phyloP scores from a whole-genome alignment of 2,329 filamentous ascomycete species.

The Tolypocladium ovalisporum region DNA sequence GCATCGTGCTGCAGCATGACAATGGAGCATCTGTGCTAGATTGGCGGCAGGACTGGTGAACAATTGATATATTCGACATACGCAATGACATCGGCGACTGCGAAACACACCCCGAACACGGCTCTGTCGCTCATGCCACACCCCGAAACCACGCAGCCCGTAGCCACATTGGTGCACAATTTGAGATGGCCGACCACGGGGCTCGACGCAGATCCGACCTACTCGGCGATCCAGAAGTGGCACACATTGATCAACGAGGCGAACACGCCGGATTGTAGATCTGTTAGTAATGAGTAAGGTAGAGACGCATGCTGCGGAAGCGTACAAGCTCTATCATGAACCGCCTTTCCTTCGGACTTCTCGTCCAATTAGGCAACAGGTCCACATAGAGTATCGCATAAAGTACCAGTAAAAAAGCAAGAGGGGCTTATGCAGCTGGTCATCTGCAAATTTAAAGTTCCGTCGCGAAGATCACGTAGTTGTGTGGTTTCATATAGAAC shows the following conservation, averaged over 20 bases:
- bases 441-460: slow-evolving; percentile 55
- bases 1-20: slow-evolving; percentile 34
- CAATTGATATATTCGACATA: slow-evolving; percentile 33
- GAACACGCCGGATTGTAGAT: slow-evolving; percentile 46
- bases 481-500: too few relatives aligned
- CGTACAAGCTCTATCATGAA: slow-evolving; percentile 47
- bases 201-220: slow-evolving; percentile 52
- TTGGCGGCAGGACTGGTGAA: slow-evolving; percentile 12
- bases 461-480: too few relatives aligned
- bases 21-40: slow-evolving; percentile 29
- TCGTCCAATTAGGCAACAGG: slow-evolving; percentile 44
- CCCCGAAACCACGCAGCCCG: slow-evolving; percentile 49
- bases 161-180: slow-evolving; percentile 52
- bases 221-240: slow-evolving; percentile 51
- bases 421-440: slow-evolving; percentile 62
- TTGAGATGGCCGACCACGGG: slow-evolving; percentile 57
- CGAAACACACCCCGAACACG: slow-evolving; percentile 42
- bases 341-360: slow-evolving; percentile 41
- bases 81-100: slow-evolving; percentile 45
- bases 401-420: slow-evolving; percentile 50
- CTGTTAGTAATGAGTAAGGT: background rate
- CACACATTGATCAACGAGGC: slow-evolving; percentile 56
- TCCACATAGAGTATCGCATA: slow-evolving; percentile 58
- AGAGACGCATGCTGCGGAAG: background rate
- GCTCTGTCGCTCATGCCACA: slow-evolving; percentile 45